Base-by-base conservation (phyloP, 805 yeast genomes). In the Yamadazyma akitaensis region DNA sequence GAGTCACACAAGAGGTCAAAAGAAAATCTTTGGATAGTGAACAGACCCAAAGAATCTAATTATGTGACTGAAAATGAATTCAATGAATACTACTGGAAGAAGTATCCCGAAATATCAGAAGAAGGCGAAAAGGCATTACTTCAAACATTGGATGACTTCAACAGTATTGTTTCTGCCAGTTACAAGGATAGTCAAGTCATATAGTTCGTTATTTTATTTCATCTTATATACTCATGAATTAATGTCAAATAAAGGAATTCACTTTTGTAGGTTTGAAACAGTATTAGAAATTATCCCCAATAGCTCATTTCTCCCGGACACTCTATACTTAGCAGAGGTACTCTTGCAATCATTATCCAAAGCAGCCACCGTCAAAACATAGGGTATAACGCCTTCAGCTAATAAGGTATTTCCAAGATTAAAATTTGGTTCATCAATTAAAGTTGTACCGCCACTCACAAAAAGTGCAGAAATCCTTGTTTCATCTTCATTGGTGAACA, bases 1-100 rank as follows among this genome's bases (percentile, higher is more conserved):
- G 99, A 92, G 61, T 72, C 96, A 38, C 90, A 88, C 58, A 92
- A 92, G 61, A 76, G 87, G 53, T 78, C 85, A 12, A 89, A 91
- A 55, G 97, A 92, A 57, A 79, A 76, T 10, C 71, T 82, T 18
- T 89, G 97, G 96, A 76, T 82, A 9, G 81, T 85, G 0, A 74
- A 72, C 28, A 64, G 87, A 48, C 70, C 75, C 0, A 62, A 63
- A 12, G 72, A 64, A 1, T 42, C 63, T 4, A 60, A 44, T 39
- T 56, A 51, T 30, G 73, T 64, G 50, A 72, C 65, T 4, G 77
- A 65, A 54, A 69, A 59, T 36, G 74, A 59, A 54, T 67, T 51
- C 45, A 46, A 63, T n/a, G 57, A 62, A 28, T 59, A 67, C 78
- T 84, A 70, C 73, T 84, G 72, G 77, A 75, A 51, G 52, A 62